phyloP scores from a whole-genome alignment of 768 basidiomycete species.

The Tulasnella calospora region DNA sequence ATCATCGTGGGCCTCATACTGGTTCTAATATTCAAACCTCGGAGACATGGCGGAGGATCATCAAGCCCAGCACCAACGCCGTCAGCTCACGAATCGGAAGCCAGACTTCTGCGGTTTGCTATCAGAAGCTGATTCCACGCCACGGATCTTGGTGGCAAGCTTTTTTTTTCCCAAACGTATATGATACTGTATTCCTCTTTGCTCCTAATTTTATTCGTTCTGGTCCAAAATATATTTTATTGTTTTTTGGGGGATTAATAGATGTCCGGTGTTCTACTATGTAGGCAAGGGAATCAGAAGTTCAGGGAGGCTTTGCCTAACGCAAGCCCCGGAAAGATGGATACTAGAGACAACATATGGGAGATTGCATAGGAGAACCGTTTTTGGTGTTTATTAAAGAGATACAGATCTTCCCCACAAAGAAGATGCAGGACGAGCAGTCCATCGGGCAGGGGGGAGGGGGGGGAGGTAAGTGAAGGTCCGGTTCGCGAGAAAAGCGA shows the following conservation, averaged over 20 bases:
- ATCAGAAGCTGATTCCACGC: background rate
- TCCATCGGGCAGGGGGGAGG: background rate
- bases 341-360: background rate
- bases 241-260: background rate
- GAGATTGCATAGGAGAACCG: background rate
- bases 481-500: background rate
- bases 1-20: conserved; percentile 84
- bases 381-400: background rate
- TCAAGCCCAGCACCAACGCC: background rate
- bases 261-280: background rate
- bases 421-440: background rate
- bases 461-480: background rate
- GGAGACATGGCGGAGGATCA: conserved; percentile 31
- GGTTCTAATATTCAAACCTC: conserved; percentile 90
- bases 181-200: background rate
- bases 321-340: background rate
- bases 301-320: background rate
- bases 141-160: background rate
- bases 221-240: background rate
- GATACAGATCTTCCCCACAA: background rate
- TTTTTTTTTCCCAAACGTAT: background rate
- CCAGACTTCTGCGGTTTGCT: background rate
- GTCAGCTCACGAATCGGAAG: background rate
- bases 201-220: conserved; percentile 1
- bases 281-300: background rate